Conservation (phyloP, 2,329 filamentous ascomycete genomes). For the Alternaria metachromatica region DNA sequence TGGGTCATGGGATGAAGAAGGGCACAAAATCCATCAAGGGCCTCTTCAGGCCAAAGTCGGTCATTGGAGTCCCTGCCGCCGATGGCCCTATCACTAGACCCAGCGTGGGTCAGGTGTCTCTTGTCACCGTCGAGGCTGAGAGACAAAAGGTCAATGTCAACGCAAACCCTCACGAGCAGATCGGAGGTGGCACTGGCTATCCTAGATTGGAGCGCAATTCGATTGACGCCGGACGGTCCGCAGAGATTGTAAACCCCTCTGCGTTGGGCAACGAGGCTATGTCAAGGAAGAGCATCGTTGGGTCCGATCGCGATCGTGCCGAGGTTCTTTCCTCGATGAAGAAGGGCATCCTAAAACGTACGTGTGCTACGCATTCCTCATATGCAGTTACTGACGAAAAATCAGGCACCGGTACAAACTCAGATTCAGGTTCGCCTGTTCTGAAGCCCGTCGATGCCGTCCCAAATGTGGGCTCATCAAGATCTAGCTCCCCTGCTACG, state of each 20-base stretch:
- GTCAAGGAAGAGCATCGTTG: constrained; percentile 85
- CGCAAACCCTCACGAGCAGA: constrained; percentile 69
- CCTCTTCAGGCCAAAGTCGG: constrained; percentile 91
- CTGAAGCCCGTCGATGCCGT: constrained; percentile 67
- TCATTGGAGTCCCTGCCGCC: constrained; percentile 76
- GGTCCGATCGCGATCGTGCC: constrained; percentile 86
- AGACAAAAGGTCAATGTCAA: constrained; percentile 82
- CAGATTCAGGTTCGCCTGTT: constrained; percentile 73
- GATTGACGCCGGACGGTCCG: constrained; percentile 67
- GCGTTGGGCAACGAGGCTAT: constrained; percentile 52
- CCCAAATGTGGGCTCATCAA: constrained; percentile 76
- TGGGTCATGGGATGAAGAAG: constrained; percentile 99
- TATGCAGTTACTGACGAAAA: constrained; percentile 22
- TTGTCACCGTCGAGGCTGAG: constrained; percentile 95
- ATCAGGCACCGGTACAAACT: constrained; percentile 59
- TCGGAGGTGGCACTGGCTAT: constrained; percentile 77
- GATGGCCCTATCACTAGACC: constrained; percentile 70
- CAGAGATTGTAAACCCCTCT: constrained; percentile 52
- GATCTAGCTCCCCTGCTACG: constrained; percentile 85
- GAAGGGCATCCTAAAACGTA: constrained; percentile 95
- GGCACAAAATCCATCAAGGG: constrained; percentile 89
- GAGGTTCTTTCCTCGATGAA: constrained; percentile 91
- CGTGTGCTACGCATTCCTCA: constrained; percentile 32
- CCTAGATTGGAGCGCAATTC: constrained; percentile 85
- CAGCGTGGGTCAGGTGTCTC: constrained; percentile 85